A percentile compares a stretch with the other conserved stretches of the same genome.
These are phyloP conservation scores for Seminavis robusta DNA, from an alignment of 108 stramenopile species.

Conservation along the genomic window DNA sequence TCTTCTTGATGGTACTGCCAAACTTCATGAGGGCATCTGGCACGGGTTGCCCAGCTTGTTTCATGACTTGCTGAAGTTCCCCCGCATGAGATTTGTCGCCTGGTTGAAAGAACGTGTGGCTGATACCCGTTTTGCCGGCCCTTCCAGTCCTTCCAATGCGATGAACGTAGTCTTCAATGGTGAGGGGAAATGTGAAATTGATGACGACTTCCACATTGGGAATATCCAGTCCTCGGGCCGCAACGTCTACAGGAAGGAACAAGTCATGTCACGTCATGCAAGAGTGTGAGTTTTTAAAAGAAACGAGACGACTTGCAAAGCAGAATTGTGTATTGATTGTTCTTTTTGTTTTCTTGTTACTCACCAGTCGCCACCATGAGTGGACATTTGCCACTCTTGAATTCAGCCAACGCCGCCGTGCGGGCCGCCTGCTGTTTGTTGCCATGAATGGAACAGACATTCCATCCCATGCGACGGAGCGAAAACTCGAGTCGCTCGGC, in stretches of 20 bases:
- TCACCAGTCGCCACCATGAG: conserved; percentile 97
- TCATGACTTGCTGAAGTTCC: conserved; percentile 95
- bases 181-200: conserved; percentile 96
- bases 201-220: conserved; percentile 96
- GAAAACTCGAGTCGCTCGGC: conserved; percentile 85
- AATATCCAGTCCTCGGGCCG: conserved; percentile 97
- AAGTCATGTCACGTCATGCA: not conserved
- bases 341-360: too few species aligned
- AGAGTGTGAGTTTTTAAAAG: not conserved
- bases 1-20: conserved; percentile 99
- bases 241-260: too few species aligned
- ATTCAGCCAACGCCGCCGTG: conserved; percentile 83
- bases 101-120: conserved; percentile 95
- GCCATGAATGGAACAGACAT: conserved; percentile 93
- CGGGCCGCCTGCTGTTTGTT: conserved; percentile 94
- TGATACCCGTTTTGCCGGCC: conserved; percentile 95
- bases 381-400: conserved; percentile 85
- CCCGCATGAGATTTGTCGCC: conserved; percentile 95
- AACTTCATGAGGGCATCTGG: conserved; percentile 93
- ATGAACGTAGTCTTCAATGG: conserved; percentile 95
- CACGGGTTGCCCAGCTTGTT: conserved; percentile 89
- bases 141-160: conserved; percentile 98
- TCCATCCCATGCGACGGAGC: conserved; percentile 73
- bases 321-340: too few species aligned
- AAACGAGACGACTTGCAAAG: too few species aligned